Base-by-base conservation (phyloP, 164 flowering plant species). In the Echeveria elegans region DNA sequence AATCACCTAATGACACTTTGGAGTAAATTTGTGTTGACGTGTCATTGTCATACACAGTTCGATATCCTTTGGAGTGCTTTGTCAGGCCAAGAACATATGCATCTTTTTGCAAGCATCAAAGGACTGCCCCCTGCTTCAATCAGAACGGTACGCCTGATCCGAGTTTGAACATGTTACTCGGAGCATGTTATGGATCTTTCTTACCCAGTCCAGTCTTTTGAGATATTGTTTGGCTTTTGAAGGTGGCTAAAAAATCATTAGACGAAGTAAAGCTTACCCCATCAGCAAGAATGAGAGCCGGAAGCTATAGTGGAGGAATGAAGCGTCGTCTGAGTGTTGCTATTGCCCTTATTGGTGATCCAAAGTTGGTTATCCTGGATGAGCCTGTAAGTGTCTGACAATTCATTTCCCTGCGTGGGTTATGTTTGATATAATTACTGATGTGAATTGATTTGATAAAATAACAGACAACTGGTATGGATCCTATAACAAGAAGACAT, bases 281-380 rank as follows among this genome's bases (percentile, higher is more conserved):
- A 43, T 78, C 92, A 43, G 87, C 88, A 36, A 84, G 75, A 77
- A 72, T 82, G 72, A 87, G 99, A 81, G 83, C 94, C 52, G 89
- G 95, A 66, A 90, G 92, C 70, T 95, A 88, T 77, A 90, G 99
- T 79, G 98, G 98, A 72, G 98, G 99, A 73, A 95, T 90, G 97
- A 95, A 78, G 72, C 97, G 98, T 16, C 91, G 98, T 18, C 90
- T 88, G 0, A 88, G 90, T 79, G 85, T 88, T 70, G 90, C 94
- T 56, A 80, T 83, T 58, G 85, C 90, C 19, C 86, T 88, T 53
- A 82, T 86, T 56, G 93, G 90, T 53, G 84, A 88, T 74, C 93
- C 90, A 47, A 84, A 83, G 74, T 68, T 88, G 56, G 80, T 88
- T 67, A 77, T 88, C 63, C 69, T 88, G 77, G 94, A 88, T 73